Conservation (phyloP, 164 flowering plant species). For the Macadamia integrifolia region DNA sequence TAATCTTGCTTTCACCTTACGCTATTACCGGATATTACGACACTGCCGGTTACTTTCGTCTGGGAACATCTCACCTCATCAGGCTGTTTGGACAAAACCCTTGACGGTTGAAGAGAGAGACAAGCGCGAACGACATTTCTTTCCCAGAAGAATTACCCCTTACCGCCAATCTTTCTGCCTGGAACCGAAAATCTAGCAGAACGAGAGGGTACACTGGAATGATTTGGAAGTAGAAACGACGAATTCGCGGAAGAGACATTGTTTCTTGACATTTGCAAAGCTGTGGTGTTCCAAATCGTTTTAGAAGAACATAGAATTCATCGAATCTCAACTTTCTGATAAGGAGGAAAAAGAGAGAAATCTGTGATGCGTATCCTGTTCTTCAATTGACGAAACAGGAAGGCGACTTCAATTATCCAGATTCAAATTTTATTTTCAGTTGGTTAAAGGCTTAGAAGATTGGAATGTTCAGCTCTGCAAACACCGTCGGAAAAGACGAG, state of each 20-base stretch:
- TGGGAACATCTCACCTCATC: too few species aligned
- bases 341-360: not conserved
- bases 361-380: too few species aligned
- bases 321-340: not conserved
- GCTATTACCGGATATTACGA: not conserved
- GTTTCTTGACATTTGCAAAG: conserved; percentile 6
- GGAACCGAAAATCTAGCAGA: conserved; percentile 10
- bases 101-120: not conserved
- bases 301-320: conserved; percentile 1
- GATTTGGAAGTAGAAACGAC: conserved; percentile 10
- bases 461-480: too few species aligned
- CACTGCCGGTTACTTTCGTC: not conserved
- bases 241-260: conserved; percentile 13
- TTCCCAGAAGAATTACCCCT: conserved; percentile 11
- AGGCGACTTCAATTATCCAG: too few species aligned
- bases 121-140: conserved; percentile 50
- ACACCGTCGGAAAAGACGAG: too few species aligned
- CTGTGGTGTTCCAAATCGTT: conserved; percentile 4
- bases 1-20: too few species aligned
- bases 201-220: conserved; percentile 12
- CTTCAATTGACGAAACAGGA: too few species aligned
- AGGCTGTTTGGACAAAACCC: too few species aligned
- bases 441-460: too few species aligned
- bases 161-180: conserved; percentile 1
- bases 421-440: too few species aligned